Evolutionary conservation across 805 yeast species (phyloP).

Genomic region (Yarrowia porcina): DNA sequence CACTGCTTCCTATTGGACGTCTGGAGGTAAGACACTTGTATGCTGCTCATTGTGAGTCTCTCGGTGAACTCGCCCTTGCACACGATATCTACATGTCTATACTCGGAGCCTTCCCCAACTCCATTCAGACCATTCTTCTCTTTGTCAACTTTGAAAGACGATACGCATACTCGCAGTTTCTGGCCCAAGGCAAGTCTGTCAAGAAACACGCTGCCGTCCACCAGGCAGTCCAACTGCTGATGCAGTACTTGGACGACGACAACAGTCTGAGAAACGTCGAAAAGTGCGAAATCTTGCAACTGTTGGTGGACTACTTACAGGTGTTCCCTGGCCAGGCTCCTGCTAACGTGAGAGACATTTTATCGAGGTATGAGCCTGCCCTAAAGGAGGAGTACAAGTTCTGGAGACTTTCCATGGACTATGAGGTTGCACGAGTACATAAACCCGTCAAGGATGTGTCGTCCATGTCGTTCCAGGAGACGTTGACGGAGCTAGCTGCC

Average conservation of each 20-base stretch:
- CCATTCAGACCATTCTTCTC: conserved; percentile 34
- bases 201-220: conserved; percentile 13
- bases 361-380: conserved; percentile 28
- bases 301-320: conserved; percentile 9
- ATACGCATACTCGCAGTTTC: conserved; percentile 24
- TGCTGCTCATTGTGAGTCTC: conserved; percentile 37
- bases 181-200: conserved; percentile 10
- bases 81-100: conserved; percentile 33
- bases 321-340: conserved; percentile 27
- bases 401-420: conserved; percentile 37
- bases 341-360: conserved; percentile 33
- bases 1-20: conserved; percentile 36
- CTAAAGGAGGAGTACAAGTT: conserved; percentile 33
- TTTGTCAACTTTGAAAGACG: conserved; percentile 33
- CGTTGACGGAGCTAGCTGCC: not conserved
- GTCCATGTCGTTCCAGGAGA: not conserved
- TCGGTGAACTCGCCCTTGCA: conserved; percentile 34
- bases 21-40: conserved; percentile 34
- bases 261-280: conserved; percentile 9
- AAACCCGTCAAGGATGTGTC: conserved; percentile 1
- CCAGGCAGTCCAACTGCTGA: conserved; percentile 26
- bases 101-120: conserved; percentile 35
- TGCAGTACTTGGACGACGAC: conserved; percentile 11
- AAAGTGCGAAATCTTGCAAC: conserved; percentile 8
- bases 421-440: conserved; percentile 34